Percentiles rank a stretch among this genome's conserved stretches.
phyloP scores from a whole-genome alignment of 2,329 filamentous ascomycete species.

The Trichophyton mentagrophytes region DNA sequence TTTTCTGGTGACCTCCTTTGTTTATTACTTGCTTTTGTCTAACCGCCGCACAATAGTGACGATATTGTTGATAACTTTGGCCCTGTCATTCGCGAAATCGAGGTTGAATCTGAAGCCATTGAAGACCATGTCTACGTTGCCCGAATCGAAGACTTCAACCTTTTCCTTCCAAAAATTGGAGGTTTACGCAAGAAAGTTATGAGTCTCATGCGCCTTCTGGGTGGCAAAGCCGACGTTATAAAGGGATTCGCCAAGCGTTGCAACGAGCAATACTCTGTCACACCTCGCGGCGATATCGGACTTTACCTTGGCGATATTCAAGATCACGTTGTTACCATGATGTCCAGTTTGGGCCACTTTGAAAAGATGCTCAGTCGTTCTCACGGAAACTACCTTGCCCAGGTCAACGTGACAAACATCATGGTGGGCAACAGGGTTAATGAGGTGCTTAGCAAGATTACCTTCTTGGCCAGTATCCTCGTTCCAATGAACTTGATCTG shows the following conservation, averaged over 20 bases:
- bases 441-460: conserved; percentile 85
- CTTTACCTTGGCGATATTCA: conserved; percentile 96
- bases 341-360: conserved; percentile 87
- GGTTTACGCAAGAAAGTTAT: conserved; percentile 89
- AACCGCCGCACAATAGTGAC: conserved; percentile 44
- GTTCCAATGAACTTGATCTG: conserved; percentile 90
- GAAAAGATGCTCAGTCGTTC: conserved; percentile 93
- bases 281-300: conserved; percentile 89
- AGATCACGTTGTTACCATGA: conserved; percentile 98
- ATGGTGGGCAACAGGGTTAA: conserved; percentile 80
- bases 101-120: conserved; percentile 78
- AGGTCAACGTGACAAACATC: conserved; percentile 84
- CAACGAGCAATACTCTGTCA: conserved; percentile 93
- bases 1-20: conserved; percentile 9
- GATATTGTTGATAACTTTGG: conserved; percentile 96
- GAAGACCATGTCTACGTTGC: conserved; percentile 93
- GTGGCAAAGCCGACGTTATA: conserved; percentile 96
- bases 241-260: conserved; percentile 96
- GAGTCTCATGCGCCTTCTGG: conserved; percentile 79
- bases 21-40: neutral
- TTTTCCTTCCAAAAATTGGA: conserved; percentile 77
- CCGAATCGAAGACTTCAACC: conserved; percentile 75
- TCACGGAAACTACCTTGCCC: conserved; percentile 92
- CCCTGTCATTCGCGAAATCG: conserved; percentile 74
- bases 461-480: conserved; percentile 84